Evolutionary conservation across 352 stramenopile species (phyloP).

Genomic region (Phytophthora fragariae): DNA sequence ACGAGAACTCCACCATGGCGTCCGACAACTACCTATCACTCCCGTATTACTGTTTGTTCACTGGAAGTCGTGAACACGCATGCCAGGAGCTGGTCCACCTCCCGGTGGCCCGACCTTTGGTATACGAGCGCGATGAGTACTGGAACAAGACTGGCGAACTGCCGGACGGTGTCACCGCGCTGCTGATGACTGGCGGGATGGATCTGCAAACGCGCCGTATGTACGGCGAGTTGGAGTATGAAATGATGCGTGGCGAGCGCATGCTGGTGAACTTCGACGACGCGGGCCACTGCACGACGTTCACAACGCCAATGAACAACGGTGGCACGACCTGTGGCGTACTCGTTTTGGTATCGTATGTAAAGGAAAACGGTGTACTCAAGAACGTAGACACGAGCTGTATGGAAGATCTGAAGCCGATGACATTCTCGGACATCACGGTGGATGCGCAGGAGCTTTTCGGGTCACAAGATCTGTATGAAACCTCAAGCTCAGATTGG

Average conservation of each 20-base stretch:
- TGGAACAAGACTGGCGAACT: constrained; percentile 71
- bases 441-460: constrained; percentile 50
- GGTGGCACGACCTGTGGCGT: constrained; percentile 67
- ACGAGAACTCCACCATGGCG: constrained; percentile 66
- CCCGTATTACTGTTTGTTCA: constrained; percentile 84
- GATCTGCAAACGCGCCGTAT: constrained; percentile 61
- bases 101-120: constrained; percentile 44
- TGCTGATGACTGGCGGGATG: constrained; percentile 66
- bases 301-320: constrained; percentile 65
- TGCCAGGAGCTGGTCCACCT: constrained; percentile 62
- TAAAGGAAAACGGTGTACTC: constrained; percentile 62
- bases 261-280: constrained; percentile 80
- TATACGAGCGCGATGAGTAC: constrained; percentile 71
- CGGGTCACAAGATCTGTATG: constrained; percentile 50
- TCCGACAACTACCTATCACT: constrained; percentile 75
- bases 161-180: constrained; percentile 46
- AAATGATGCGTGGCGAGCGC: constrained; percentile 51
- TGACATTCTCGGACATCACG: constrained; percentile 51
- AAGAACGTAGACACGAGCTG: constrained; percentile 74
- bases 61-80: constrained; percentile 61
- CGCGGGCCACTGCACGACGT: constrained; percentile 79
- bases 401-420: constrained; percentile 58
- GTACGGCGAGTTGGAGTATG: constrained; percentile 65
- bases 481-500: constrained; percentile 28
- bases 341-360: constrained; percentile 73